Evolutionary conservation across 495 filamentous ascomycete genomes (phyloP), one percentile per base, ranked within the genome.

Genomic region (Evernia prunastri): DNA sequence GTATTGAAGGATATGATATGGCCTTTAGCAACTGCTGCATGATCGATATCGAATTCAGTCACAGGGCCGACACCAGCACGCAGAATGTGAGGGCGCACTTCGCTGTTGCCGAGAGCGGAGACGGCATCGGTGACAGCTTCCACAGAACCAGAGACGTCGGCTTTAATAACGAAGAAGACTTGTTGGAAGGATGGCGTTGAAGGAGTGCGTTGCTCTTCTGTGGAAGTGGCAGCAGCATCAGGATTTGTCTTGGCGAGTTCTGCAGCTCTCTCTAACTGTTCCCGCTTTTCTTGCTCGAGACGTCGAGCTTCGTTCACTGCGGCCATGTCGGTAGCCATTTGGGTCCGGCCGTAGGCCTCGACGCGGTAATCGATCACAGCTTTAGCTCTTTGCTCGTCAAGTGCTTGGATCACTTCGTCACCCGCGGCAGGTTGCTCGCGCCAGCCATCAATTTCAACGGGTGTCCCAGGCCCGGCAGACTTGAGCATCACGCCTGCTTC

Each of bases 401-500:
- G 77, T 0, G 92, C 89, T 74, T 97, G 89, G 3, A 99, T 77
- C 13, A 96, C 86, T 75, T 91, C 84, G 68, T 94, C 88, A 36
- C 95, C 95, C 18, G 95, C 95, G n/a, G 78, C 77, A 0, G 95
- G 92, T 53, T 93, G 89, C 59, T 96, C 92, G 67, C 86, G 86
- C 95, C 95, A 99, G 6, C 95, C 95, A 63, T 96, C 87, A 56
- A 99, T 82, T 71, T 97, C 91, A 10, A 96, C 89, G 0, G 94
- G 92, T 43, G 86, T 90, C 10, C 94, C 95, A 0, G 95, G 95
- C 0, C 86, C 83, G n/a, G 91, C 91, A 71, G 86, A 86, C 15
- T 77, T 68, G 40, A 97, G 79, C 17, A 84, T 76, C 23, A 83
- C 73, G 37, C 94, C 91, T 23, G 89, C 88, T 78, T 97, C 92